Evolutionary conservation across 2,329 filamentous ascomycete genomes (phyloP).

Genomic region (Trichoderma koningiopsis): DNA sequence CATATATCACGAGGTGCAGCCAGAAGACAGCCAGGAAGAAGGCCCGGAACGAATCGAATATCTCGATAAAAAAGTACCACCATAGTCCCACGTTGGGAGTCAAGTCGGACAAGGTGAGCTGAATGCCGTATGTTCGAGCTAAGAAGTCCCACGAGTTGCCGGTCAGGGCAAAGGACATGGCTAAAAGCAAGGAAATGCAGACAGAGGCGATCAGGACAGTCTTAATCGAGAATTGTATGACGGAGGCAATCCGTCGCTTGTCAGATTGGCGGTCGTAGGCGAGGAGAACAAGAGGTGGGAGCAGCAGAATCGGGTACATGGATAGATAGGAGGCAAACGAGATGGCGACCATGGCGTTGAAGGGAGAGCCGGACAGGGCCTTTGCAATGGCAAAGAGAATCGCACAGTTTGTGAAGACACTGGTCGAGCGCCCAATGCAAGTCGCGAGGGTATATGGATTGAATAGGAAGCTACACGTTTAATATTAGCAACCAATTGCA

Average conservation of each 20-base stretch:
- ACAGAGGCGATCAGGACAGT: constrained; percentile 56
- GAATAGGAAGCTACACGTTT: constrained; percentile 73
- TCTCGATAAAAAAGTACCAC: constrained; percentile 99
- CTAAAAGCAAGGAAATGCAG: constrained; percentile 64
- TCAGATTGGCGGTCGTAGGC: constrained; percentile 67
- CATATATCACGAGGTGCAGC: constrained; percentile 90
- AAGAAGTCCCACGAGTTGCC: constrained; percentile 85
- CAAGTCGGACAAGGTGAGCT: constrained; percentile 85
- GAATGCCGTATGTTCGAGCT: constrained; percentile 86
- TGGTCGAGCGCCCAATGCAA: constrained; percentile 86
- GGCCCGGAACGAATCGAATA: constrained; percentile 96
- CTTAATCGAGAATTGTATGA: constrained; percentile 54
- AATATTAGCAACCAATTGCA: constrained; percentile 22
- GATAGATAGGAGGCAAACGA: constrained; percentile 89
- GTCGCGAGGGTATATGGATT: constrained; percentile 93
- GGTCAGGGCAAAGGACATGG: constrained; percentile 72
- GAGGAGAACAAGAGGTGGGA: constrained; percentile 79
- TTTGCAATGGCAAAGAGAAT: constrained; percentile 82
- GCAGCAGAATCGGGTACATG: constrained; percentile 85
- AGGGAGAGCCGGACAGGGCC: constrained; percentile 71
- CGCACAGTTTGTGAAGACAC: constrained; percentile 84
- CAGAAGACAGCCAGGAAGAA: constrained; percentile 99
- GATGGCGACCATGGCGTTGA: constrained; percentile 80
- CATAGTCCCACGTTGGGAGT: constrained; percentile 94
- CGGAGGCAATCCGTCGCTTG: constrained; percentile 40